phyloP scores from a whole-genome alignment of 169 alveolate species.

The Plasmodium yoelii region DNA sequence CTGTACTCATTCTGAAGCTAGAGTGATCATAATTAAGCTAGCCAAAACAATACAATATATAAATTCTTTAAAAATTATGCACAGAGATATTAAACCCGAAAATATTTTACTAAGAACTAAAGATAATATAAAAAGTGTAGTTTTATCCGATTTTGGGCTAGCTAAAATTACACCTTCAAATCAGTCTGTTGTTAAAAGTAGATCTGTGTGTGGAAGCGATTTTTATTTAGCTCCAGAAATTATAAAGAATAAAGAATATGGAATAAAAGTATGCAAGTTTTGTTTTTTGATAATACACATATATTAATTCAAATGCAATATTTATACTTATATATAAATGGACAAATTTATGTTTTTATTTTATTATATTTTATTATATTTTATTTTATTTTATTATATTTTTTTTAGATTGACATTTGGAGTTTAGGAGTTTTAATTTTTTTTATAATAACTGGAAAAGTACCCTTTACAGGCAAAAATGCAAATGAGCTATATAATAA shows the following conservation, averaged over 20 bases:
- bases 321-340: not conserved
- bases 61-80: constrained; percentile 76
- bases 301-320: not conserved
- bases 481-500: constrained; percentile 70
- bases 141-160: constrained; percentile 88
- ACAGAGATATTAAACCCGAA: constrained; percentile 90
- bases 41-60: constrained; percentile 58
- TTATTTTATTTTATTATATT: no score
- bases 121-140: constrained; percentile 80
- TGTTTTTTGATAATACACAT: not conserved
- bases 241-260: constrained; percentile 88
- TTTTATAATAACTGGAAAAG: constrained; percentile 81
- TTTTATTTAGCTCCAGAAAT: constrained; percentile 91
- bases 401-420: constrained; percentile 78
- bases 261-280: constrained; percentile 39
- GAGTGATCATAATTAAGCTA: constrained; percentile 51
- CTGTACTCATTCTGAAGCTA: constrained; percentile 67
- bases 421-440: constrained; percentile 80
- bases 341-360: not conserved
- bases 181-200: constrained; percentile 82
- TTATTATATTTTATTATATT: no score
- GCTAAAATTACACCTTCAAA: constrained; percentile 86
- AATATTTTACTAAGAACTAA: constrained; percentile 86
- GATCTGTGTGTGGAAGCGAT: constrained; percentile 89
- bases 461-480: constrained; percentile 77